Base-by-base conservation (phyloP, 805 yeast genomes). In the Metschnikowia kunwiensis region DNA sequence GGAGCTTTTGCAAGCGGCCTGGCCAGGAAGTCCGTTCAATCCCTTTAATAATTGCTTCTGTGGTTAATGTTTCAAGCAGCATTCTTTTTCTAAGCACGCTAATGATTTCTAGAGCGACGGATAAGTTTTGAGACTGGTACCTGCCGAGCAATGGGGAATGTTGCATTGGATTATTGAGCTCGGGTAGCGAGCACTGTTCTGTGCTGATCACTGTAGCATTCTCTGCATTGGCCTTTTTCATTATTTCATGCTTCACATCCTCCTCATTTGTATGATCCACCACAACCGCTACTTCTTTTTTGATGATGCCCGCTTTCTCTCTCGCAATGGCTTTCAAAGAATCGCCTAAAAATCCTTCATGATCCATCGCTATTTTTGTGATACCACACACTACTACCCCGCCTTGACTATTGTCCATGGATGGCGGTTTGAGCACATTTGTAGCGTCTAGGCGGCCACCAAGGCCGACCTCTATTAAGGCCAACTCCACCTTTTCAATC, bases 401-500 rank as follows among this genome's bases (percentile, higher is more conserved):
- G 4, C 50, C 47, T 9, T n/a, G 15, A 7, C 5, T 18, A n/a
- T 9, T 4, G 12, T 19, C 15, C 10, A 14, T 23, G 9, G 15
- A 4, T 7, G 39, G 18, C 5, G 42, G 44, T 8, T 49, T 51
- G 18, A 82, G 56, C 0, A 85, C 85, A 62, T 91, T 91, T 0
- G 98, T 91, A 1, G 97, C 86, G 60, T 91, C 98, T 9, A 78
- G 56, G 27, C 84, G 60, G 0, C 98, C 98, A 2, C 98, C 98
- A 5, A 93, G 64, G 0, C 98, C 98, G 4, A 88, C 97, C 58
- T 91, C 98, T n/a, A 91, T 60, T 1, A 91, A 77, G 0, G 95
- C 96, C 36, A 83, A 62, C 16, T 82, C 79, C 5, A 88, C 82
- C 1, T 70, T 58, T 27, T 68, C 67, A 8, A 71, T 51, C 24